Conservation (phyloP, 1,284 basidiomycete species). For the Dichomitus squalens region DNA sequence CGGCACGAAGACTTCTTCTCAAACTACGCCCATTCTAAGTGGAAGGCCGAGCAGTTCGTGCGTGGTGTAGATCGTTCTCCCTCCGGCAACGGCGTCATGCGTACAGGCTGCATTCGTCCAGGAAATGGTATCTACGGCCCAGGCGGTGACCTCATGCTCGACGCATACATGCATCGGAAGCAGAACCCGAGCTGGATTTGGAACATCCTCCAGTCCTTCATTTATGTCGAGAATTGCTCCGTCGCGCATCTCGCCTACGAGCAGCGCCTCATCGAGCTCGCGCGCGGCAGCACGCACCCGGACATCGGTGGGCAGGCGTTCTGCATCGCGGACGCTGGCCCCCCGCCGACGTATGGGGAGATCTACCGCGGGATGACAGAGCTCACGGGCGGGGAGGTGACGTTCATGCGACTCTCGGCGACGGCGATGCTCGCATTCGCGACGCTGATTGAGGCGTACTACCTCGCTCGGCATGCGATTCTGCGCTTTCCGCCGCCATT, state of each 20-base stretch:
- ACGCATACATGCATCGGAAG: conserved; percentile 58
- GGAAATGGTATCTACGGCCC: conserved; percentile 77
- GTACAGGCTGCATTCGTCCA: conserved; percentile 72
- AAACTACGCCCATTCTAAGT: conserved; percentile 68
- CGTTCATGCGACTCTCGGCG: conserved; percentile 54
- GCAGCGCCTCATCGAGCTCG: conserved; percentile 55
- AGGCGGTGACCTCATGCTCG: conserved; percentile 68
- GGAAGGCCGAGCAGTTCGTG: conserved; percentile 55
- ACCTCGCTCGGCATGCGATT: conserved; percentile 47
- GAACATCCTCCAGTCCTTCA: conserved; percentile 60
- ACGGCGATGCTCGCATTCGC: conserved; percentile 58
- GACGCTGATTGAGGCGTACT: conserved; percentile 56
- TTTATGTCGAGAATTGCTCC: conserved; percentile 75
- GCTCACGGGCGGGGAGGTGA: conserved; percentile 40
- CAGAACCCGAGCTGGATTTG: conserved; percentile 65
- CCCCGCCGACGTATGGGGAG: conserved; percentile 62
- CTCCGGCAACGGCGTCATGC: conserved; percentile 42
- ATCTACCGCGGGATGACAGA: conserved; percentile 44
- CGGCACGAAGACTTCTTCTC: conserved; percentile 64
- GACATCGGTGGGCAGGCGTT: conserved; percentile 76
- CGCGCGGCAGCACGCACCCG: conserved; percentile 45
- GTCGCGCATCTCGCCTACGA: conserved; percentile 74
- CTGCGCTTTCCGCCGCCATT: conserved; percentile 33
- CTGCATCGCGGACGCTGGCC: conserved; percentile 62
- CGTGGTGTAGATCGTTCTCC: conserved; percentile 51